Evolutionary conservation across 2,329 filamentous ascomycete species (phyloP).

Genomic region (Penicillium digitatum): DNA sequence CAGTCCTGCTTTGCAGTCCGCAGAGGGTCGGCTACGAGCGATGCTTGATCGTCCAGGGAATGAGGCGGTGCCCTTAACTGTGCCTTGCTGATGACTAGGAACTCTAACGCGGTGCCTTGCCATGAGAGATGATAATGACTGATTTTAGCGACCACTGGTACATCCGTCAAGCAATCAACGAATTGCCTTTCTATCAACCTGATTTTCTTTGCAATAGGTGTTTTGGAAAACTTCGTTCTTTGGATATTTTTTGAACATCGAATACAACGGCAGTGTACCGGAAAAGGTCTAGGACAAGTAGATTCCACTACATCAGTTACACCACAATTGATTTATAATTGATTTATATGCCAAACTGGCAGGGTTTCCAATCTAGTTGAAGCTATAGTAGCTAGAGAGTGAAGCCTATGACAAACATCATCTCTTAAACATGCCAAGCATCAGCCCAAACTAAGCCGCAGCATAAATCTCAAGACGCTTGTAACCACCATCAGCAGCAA

Average conservation of each 20-base stretch:
- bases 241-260: no score
- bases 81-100: background rate
- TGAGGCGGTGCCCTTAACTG: background rate
- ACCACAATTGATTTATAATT: background rate
- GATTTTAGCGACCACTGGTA: background rate
- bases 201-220: background rate
- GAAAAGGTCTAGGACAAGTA: no score
- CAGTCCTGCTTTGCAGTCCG: slow-evolving; percentile 28
- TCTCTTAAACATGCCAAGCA: background rate
- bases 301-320: background rate
- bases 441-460: slow-evolving; percentile 20
- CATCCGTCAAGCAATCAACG: background rate
- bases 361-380: background rate
- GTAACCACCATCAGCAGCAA: slow-evolving; percentile 62
- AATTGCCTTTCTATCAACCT: background rate
- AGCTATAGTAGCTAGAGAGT: slow-evolving; percentile 8
- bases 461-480: slow-evolving; percentile 33
- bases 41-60: slow-evolving; percentile 28
- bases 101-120: background rate
- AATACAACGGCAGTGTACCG: no score
- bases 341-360: background rate
- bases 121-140: slow-evolving; percentile 12
- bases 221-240: background rate
- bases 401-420: slow-evolving; percentile 6
- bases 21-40: slow-evolving; percentile 36